phyloP scores from a whole-genome alignment of 345 rosid species.

The Orychophragmus violaceus region DNA sequence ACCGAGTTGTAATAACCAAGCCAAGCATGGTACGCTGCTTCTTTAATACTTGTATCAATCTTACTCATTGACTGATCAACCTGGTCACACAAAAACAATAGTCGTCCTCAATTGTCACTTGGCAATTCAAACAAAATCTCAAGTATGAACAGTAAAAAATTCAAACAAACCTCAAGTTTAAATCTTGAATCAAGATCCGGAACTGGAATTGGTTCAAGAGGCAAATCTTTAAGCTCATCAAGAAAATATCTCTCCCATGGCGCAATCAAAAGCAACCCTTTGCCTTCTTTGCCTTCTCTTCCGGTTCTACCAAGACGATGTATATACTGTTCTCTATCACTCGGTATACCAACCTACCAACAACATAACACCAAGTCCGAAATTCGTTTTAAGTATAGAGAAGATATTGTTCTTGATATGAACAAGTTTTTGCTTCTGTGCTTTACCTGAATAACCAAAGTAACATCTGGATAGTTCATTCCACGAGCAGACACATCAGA shows the following conservation, averaged over 20 bases:
- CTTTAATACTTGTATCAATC: constrained; percentile 74
- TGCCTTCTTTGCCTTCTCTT: constrained; percentile 76
- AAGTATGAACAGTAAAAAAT: neutral
- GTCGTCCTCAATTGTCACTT: too few relatives aligned
- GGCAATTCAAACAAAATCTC: too few relatives aligned
- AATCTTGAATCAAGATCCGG: constrained; percentile 53
- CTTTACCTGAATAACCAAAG: constrained; percentile 87
- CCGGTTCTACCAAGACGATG: constrained; percentile 95
- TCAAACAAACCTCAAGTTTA: constrained; percentile 50
- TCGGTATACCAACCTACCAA: constrained; percentile 74
- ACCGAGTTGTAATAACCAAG: constrained; percentile 89
- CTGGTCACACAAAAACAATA: constrained; percentile 35
- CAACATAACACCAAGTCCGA: neutral
- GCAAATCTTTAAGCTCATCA: constrained; percentile 72
- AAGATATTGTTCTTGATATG: neutral
- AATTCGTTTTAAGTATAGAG: too few relatives aligned
- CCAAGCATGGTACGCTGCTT: constrained; percentile 97
- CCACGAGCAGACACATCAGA: constrained; percentile 95
- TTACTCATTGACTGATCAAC: constrained; percentile 56
- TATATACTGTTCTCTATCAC: constrained; percentile 73
- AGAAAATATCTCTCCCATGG: constrained; percentile 97
- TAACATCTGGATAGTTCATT: constrained; percentile 92
- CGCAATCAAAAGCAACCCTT: constrained; percentile 73
- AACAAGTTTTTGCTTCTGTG: neutral
- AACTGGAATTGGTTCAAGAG: constrained; percentile 52